Conservation (phyloP, 257 asterid genomes). For the Solanum dulcamara region DNA sequence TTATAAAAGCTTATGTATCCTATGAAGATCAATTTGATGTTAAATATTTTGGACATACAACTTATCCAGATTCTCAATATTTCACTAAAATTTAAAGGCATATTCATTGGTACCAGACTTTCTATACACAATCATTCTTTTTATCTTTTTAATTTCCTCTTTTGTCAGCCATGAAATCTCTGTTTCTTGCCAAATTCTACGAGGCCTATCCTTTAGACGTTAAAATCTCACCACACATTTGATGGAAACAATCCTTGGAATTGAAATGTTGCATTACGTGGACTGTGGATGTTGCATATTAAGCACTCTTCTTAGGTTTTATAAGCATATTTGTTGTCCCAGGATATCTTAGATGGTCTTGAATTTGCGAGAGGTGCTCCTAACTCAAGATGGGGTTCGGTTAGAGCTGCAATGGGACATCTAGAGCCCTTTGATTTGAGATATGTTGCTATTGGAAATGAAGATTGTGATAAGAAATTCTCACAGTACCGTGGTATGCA, state of each 20-base stretch:
- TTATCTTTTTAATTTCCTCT: not conserved
- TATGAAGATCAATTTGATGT: not conserved
- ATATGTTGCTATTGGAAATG: constrained; percentile 93
- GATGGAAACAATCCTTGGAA: not conserved
- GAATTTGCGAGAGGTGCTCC: constrained; percentile 83
- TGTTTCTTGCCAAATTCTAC: not conserved
- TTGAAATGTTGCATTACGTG: not conserved
- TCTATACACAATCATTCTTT: not conserved
- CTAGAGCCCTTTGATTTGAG: constrained; percentile 77
- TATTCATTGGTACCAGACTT: not conserved
- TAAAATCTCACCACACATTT: not conserved
- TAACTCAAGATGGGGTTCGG: constrained; percentile 78
- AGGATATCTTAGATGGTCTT: constrained; percentile 86
- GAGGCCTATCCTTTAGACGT: not conserved
- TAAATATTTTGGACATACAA: not conserved
- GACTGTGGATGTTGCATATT: not conserved
- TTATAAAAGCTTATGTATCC: not conserved
- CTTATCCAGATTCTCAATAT: not conserved
- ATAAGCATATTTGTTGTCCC: not conserved
- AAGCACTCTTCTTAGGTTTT: not conserved
- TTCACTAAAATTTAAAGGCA: not conserved
- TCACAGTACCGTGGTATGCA: constrained; percentile 54
- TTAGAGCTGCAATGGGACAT: constrained; percentile 84
- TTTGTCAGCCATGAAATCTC: not conserved
- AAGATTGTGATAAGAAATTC: constrained; percentile 55